A percentile compares a stretch with the other conserved stretches of the same genome.
phyloP scores from a whole-genome alignment of 768 basidiomycete species.

The Amanita rimosa region DNA sequence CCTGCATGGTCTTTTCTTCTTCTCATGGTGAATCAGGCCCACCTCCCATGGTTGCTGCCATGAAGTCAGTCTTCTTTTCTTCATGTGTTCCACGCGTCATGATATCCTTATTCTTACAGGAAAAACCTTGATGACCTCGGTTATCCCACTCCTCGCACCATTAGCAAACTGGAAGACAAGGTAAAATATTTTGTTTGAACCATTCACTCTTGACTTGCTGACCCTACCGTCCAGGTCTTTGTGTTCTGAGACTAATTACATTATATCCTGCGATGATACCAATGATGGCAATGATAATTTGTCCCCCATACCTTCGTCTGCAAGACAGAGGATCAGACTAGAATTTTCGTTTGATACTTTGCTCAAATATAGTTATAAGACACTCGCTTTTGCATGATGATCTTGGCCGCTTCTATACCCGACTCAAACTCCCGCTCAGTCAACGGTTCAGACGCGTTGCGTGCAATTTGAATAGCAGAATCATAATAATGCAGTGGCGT shows the following conservation, averaged over 20 bases:
- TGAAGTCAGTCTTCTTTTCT: conserved; percentile 30
- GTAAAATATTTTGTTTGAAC: conserved; percentile 19
- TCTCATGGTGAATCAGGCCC: conserved; percentile 32
- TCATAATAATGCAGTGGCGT: conserved; percentile 69
- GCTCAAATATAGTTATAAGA: neutral
- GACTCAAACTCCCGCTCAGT: conserved; percentile 56
- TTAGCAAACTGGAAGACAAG: conserved; percentile 91
- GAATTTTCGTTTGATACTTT: neutral
- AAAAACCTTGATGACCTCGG: conserved; percentile 83
- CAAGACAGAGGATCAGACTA: conserved; percentile 4
- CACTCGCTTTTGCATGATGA: conserved; percentile 51
- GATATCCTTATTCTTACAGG: conserved; percentile 27
- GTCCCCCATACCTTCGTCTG: conserved; percentile 1
- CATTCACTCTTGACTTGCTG: conserved; percentile 5
- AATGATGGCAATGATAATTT: neutral
- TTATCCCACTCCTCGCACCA: conserved; percentile 77
- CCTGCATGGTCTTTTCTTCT: neutral
- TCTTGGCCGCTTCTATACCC: conserved; percentile 49
- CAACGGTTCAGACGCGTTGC: conserved; percentile 47
- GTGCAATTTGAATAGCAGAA: conserved; percentile 61
- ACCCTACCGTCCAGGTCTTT: conserved; percentile 23
- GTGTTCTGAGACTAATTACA: conserved; percentile 17
- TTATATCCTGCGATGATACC: neutral
- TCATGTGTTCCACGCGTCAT: neutral
- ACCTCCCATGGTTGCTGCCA: conserved; percentile 42